Percentiles rank a stretch among this genome's conserved stretches.
phyloP scores from a whole-genome alignment of 306 rosid genomes.

The Pueraria montana region DNA sequence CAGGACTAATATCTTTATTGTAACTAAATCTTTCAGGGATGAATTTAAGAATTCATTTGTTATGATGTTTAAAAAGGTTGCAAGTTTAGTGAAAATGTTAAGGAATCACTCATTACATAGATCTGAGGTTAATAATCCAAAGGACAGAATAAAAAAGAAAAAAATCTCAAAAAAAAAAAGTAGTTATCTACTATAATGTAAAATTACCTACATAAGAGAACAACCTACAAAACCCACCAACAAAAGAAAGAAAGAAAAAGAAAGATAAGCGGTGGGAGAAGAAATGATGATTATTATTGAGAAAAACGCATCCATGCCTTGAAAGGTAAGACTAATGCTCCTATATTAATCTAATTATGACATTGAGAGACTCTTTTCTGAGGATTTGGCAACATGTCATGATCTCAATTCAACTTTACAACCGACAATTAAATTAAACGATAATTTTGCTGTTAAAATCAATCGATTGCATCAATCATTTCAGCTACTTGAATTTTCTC shows the following conservation, averaged over 20 bases:
- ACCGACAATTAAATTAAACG: constrained; percentile 30
- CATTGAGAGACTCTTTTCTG: constrained; percentile 7
- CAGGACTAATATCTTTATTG: not conserved
- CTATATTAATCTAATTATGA: constrained; percentile 28
- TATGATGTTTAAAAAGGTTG: not conserved
- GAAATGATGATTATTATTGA: not conserved
- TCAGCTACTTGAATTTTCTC: not conserved
- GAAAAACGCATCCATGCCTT: constrained; percentile 21
- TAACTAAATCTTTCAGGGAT: not conserved
- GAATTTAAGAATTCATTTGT: not conserved
- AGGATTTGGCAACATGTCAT: constrained; percentile 58
- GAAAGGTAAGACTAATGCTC: constrained; percentile 26
- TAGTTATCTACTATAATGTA: not conserved
- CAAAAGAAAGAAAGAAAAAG: not conserved
- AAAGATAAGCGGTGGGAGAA: not conserved
- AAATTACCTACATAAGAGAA: not conserved
- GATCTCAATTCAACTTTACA: constrained; percentile 56
- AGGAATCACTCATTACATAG: not conserved
- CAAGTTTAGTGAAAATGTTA: not conserved
- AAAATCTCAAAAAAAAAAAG: not conserved
- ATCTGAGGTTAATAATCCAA: not conserved
- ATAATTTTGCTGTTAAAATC: constrained; percentile 36
- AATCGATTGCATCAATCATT: constrained; percentile 51
- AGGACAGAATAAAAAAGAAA: not conserved
- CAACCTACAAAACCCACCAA: not conserved